Evolutionary conservation across 2,329 filamentous ascomycete genomes (phyloP).

Genomic region (Exserohilum rostratum): DNA sequence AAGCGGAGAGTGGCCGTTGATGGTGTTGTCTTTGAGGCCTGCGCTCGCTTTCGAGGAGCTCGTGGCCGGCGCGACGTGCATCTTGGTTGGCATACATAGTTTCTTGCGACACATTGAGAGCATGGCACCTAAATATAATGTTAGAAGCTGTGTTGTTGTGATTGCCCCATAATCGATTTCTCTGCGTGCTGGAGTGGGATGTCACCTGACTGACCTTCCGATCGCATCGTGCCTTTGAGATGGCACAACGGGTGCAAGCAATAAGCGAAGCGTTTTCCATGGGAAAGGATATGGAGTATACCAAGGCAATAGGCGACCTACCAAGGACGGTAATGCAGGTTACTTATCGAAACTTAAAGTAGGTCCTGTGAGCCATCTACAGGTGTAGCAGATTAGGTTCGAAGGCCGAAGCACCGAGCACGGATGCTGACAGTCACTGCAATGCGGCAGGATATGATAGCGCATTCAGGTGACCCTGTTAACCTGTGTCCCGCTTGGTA

Average conservation of each 20-base stretch:
- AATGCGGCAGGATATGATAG: background rate
- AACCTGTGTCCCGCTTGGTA: background rate
- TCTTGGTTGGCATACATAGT: constrained; percentile 7
- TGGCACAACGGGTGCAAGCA: constrained; percentile 12
- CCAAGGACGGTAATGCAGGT: background rate
- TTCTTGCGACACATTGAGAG: constrained; percentile 12
- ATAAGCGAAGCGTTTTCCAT: constrained; percentile 8
- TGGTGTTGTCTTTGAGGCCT: background rate
- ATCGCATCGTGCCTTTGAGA: constrained; percentile 12
- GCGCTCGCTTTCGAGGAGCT: constrained; percentile 3
- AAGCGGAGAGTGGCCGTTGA: background rate
- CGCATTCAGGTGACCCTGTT: background rate
- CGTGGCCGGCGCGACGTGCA: constrained; percentile 8
- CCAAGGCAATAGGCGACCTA: background rate
- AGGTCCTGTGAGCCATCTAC: background rate
- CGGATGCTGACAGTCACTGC: background rate
- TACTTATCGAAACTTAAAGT: background rate
- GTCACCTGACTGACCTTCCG: constrained; percentile 4
- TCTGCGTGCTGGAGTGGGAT: background rate
- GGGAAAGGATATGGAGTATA: background rate
- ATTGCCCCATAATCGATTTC: background rate
- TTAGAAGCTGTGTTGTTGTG: background rate
- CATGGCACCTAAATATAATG: constrained; percentile 6
- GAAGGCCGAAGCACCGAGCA: background rate
- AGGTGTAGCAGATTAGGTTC: background rate